Base-by-base conservation (phyloP, 2,329 filamentous ascomycete genomes). In the Grosmannia huntii region DNA sequence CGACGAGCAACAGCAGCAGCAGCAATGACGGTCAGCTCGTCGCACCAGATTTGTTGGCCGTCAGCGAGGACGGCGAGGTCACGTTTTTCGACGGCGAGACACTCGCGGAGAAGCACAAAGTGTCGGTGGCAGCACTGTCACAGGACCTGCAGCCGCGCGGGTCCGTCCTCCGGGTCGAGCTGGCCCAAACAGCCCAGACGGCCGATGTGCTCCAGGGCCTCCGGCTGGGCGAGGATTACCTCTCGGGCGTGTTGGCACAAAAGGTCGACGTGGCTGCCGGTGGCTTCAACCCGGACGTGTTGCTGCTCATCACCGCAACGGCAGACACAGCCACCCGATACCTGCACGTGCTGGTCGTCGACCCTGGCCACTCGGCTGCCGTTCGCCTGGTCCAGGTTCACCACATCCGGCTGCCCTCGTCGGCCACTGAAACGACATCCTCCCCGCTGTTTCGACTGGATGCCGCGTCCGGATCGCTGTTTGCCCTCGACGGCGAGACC, bases 21-120 rank as follows among this genome's bases (percentile, higher is more conserved):
- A 10, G 36, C 11, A n/a, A 10, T 0, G 54, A 44, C 10, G 51
- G 41, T 10, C n/a, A 31, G 36, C 9, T 38, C 31, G 11, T 16
- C 6, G 55, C 52, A 9, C 46, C 57, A 16, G 72, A 80, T 57
- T 60, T 89, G 2, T 64, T 89, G 25, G 75, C 76, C 2, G 74
- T 88, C 1, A 80, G 81, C 59, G 71, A 78, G 49, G 77, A 84
- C 61, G 86, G 86, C 41, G 76, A 83, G 59, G 71, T 87, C 23
- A 65, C 80, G 10, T 83, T 81, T 58, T 72, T 87, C 16, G 80
- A 84, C 52, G 78, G 80, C 2, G 81, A 86, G 58, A 73, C 66
- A 5, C 67, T 82, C 23, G 65, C 74, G 59, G 68, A 75, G 57
- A 75, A 69, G 63, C 82, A 77, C 78, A 70, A 68, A 57, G 72